Evolutionary conservation across 2,329 filamentous ascomycete species (phyloP), one percentile per base, ranked within the genome.

Genomic region (Xylaria sp.): DNA sequence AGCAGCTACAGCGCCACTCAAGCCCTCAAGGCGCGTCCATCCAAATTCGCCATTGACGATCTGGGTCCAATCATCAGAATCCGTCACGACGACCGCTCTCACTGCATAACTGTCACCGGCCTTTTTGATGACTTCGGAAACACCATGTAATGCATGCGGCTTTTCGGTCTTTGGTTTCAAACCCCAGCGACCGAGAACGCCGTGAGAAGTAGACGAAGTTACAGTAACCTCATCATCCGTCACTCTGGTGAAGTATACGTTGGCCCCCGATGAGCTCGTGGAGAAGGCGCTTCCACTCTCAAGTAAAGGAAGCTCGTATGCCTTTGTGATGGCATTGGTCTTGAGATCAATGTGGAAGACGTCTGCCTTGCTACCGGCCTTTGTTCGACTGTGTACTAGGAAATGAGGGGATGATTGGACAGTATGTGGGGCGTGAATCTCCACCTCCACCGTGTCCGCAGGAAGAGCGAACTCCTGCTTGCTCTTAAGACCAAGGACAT

Each of bases 221-320:
- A 97, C 84, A 35, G 87, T 84, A 2, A 93, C 85, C 76, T 97
- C 93, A 9, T 91, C 88, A 40, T 90, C 84, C 0, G 93, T 94
- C 69, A 96, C 85, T 68, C 94, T 90, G 1, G 92, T 94, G 78
- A 98, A 97, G 82, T 93, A 98, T 8, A 97, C 91, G 75, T 96
- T 94, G 23, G 92, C 90, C 68, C 91, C 92, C 48, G 88, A 87
- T 1, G 90, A 92, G 80, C 91, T 96, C 0, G 89, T 91, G 0
- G 94, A 92, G 77, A 98, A 93, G 0, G 91, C 89, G 27, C 93
- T 94, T 48, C 83, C 84, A 0, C 92, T 93, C 27, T 87, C 80
- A 23, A 94, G 79, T 61, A 89, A 88, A 0, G 94, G 92, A 13
- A 98, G 84, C 32, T 91, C 89, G 78, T 97, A 97, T 0, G 91